Evolutionary conservation across 2,329 filamentous ascomycete species (phyloP).

Genomic region (Fusarium falciforme): DNA sequence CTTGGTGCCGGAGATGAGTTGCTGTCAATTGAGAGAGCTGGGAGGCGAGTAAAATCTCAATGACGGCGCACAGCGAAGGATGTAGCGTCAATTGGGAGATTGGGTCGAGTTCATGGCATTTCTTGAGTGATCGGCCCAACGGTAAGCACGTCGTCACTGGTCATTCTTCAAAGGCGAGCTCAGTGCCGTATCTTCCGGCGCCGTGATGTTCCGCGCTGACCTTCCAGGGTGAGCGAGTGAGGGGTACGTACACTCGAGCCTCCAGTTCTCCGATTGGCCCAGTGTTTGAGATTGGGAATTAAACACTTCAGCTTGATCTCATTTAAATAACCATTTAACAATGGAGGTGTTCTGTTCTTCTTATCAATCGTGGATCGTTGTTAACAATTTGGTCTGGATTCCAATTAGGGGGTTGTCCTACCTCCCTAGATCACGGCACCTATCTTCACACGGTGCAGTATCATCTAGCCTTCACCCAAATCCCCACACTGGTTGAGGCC

Average conservation of each 20-base stretch:
- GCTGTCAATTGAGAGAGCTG: conserved; percentile 17
- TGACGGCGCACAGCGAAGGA: neutral
- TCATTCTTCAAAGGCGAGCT: neutral
- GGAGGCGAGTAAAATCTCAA: neutral
- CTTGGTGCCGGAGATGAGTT: neutral
- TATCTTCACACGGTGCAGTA: neutral
- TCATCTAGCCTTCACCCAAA: neutral
- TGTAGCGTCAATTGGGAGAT: neutral
- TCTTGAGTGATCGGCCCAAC: neutral
- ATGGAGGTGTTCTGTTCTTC: neutral
- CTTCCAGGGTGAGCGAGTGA: conserved; percentile 2
- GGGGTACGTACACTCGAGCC: conserved; percentile 2
- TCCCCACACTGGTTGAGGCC: neutral
- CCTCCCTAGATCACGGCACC: neutral
- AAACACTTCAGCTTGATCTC: neutral
- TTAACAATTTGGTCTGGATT: neutral
- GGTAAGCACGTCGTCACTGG: neutral
- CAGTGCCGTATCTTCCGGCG: conserved; percentile 33
- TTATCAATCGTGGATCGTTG: neutral
- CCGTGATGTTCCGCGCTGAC: conserved; percentile 38
- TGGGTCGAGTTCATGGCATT: neutral
- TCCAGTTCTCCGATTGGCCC: conserved; percentile 17
- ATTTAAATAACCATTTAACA: neutral
- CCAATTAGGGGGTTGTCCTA: neutral
- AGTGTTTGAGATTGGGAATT: neutral